phyloP scores from a whole-genome alignment of 441 rosid genomes.

The Brassica hybrid region DNA sequence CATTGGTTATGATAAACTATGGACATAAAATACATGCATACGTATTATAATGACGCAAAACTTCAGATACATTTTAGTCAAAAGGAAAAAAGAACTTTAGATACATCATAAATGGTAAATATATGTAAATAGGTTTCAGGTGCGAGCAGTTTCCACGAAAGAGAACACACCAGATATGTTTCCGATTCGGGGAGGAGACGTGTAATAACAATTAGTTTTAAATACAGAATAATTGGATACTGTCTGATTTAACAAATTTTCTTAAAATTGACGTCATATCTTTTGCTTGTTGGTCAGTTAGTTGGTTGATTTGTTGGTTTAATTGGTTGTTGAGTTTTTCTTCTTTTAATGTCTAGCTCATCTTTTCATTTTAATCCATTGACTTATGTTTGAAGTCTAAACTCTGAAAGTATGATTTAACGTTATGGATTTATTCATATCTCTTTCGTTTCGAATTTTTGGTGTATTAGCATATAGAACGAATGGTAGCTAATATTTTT shows the following conservation, averaged over 20 bases:
- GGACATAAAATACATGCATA: slow-evolving; percentile 17
- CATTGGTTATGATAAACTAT: background rate
- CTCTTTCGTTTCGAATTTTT: background rate
- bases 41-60: background rate
- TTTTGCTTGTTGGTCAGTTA: slow-evolving; percentile 42
- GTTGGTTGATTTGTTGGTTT: slow-evolving; percentile 41
- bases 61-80: no score
- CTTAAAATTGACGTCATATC: slow-evolving; percentile 28
- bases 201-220: slow-evolving; percentile 31
- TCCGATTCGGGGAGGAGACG: slow-evolving; percentile 33
- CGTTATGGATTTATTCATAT: background rate
- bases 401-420: background rate
- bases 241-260: slow-evolving; percentile 34
- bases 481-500: background rate
- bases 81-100: background rate
- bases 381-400: slow-evolving; percentile 25
- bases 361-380: background rate
- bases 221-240: slow-evolving; percentile 28
- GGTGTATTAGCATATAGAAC: background rate
- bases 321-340: slow-evolving; percentile 35
- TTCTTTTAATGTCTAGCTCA: background rate
- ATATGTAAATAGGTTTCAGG: slow-evolving; percentile 15
- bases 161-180: slow-evolving; percentile 30
- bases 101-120: background rate
- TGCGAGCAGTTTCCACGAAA: slow-evolving; percentile 37